Evolutionary conservation across 225 moss, liverwort and hornwort genomes (phyloP).

Genomic region (Rhytidiadelphus loreus): DNA sequence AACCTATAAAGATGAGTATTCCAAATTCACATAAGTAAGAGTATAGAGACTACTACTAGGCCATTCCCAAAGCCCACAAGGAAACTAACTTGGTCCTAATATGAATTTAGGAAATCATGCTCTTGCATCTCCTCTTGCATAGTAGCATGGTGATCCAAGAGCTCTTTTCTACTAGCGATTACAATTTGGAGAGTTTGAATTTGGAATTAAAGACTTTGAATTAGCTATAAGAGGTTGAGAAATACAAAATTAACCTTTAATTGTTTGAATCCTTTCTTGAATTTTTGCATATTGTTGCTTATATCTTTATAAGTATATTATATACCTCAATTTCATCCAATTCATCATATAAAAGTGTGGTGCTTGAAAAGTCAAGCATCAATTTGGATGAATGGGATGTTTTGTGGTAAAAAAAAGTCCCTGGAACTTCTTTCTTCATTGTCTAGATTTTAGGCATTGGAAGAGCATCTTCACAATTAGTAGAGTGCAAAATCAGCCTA

Average conservation of each 20-base stretch:
- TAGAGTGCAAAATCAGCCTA: too few species aligned
- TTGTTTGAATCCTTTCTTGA: accelerated
- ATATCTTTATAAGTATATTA: too few species aligned
- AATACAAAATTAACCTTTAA: background rate
- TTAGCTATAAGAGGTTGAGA: accelerated
- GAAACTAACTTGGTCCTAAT: background rate
- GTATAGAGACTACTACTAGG: background rate
- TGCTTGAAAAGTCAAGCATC: background rate
- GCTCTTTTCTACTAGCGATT: background rate
- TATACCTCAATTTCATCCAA: background rate
- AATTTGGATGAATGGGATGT: background rate
- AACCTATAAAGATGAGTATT: background rate
- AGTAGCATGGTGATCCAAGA: accelerated
- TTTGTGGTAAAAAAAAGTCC: too few species aligned
- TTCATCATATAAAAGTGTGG: background rate
- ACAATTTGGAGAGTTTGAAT: background rate
- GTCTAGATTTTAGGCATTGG: accelerated
- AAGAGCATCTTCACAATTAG: too few species aligned
- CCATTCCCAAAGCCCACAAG: accelerated
- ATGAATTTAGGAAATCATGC: accelerated
- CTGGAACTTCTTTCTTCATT: too few species aligned
- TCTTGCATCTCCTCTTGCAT: background rate
- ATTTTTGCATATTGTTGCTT: background rate
- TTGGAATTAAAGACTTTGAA: background rate
- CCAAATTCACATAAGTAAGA: background rate